Evolutionary conservation across 805 yeast species (phyloP), one percentile per base, ranked within the genome.

Genomic region (Saccharomycopsis babjevae): DNA sequence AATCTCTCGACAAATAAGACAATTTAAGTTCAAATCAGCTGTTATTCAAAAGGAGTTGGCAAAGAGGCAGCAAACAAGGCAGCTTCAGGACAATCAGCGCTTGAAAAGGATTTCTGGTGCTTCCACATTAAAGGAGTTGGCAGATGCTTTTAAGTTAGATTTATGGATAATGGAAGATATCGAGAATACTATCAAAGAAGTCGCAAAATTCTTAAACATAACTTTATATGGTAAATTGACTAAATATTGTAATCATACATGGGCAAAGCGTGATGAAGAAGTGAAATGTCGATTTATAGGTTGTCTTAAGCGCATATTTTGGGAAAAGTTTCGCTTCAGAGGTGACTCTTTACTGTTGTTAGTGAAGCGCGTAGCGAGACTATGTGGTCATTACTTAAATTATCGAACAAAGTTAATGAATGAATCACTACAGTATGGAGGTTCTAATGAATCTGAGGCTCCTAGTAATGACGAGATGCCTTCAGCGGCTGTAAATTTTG

Each of bases 271-370:
- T 15, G 56, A 55, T 40, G 50, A 59, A 10, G 22, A 46, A 22
- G 43, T 61, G 15, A 59, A 52, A 20, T 34, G 22, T n/a, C 15
- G 62, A 15, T 25, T 61, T 6, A 34, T 59, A 30, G 64, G 64
- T 28, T 42, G 57, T 28, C 18, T 61, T 25, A 61, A 61, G 18
- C 59, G 64, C 7, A 59, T 61, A 18, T 56, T 61, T 30, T 61
- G 64, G 64, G 59, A 59, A 15, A 54, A 25, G 10, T 61, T 61
- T 28, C 50, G 42, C 7, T 61, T 58, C 28, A 32, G 39, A 16
- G 64, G 62, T n/a, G 56, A 50, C 36, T 39, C 25, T 8, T 50
- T 61, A 11, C 61, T 32, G 32, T 34, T 54, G 34, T 30, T 61
- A 8, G 54, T 61, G 6, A 56, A 46, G 39, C 40, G 61, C 46